Evolutionary conservation across 2,329 filamentous ascomycete genomes (phyloP).

Genomic region (Orbilia oligospora): DNA sequence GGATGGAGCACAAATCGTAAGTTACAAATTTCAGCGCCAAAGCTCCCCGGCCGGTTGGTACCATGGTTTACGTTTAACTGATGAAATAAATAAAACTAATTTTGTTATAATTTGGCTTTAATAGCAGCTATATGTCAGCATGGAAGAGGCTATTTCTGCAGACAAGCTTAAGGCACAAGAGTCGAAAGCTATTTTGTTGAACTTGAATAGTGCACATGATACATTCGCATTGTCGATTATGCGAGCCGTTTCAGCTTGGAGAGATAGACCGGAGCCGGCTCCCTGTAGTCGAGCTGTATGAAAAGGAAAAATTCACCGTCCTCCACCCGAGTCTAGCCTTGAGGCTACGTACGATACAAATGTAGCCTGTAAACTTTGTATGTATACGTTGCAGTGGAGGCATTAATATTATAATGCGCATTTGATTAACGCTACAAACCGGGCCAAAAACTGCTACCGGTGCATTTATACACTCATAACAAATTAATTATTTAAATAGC

Average conservation of each 20-base stretch:
- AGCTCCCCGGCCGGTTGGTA: no score
- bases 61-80: no score
- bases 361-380: neutral
- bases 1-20: neutral
- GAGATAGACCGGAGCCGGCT: neutral
- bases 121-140: neutral
- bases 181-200: neutral
- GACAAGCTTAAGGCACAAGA: neutral
- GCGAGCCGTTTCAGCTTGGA: neutral
- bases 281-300: neutral
- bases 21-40: neutral
- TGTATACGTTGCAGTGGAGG: no score
- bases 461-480: no score
- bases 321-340: no score
- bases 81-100: no score
- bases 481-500: no score
- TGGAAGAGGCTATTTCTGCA: neutral
- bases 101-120: no score
- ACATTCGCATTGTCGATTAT: neutral
- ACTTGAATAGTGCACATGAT: neutral
- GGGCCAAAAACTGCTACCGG: no score
- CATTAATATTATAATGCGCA: no score
- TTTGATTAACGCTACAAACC: no score
- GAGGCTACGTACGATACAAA: neutral
- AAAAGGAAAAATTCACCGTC: neutral